Base-by-base conservation (phyloP, 345 rosid species). In the Eucalyptus lansdowneana region DNA sequence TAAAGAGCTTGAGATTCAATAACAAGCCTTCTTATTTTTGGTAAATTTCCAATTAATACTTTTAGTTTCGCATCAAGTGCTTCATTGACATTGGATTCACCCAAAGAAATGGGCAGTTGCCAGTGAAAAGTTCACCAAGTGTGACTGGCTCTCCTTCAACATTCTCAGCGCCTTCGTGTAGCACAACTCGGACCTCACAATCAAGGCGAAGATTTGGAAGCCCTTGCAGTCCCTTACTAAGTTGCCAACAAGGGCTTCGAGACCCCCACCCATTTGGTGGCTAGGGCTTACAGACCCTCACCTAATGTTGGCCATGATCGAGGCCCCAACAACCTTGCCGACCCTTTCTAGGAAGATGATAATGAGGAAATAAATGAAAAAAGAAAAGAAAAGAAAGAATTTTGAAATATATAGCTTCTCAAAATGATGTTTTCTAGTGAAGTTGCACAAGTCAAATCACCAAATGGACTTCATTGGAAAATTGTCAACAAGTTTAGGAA, bases 301-400 rank as follows among this genome's bases (percentile, higher is more conserved):
- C 29, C 29, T 56, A 11, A 22, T 25, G 29, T 22, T 56, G 62
- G 62, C 29, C 29, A 56, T 56, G 13, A 22, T 56, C 0, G 29
- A 56, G 62, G 29, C 13, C 62, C 29, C 14, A 0, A 56, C 29
- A 56, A 24, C 2, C 14, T 56, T 56, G 14, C 29, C 29, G 1
- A 24, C 62, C 29, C 62, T 56, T 56, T 56, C 6, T 56, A 24
- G 29, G 1, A 56, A 24, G 62, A 56, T 56, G 62, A 56, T 1
- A 56, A 56, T 56, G 62, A 22, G 0, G 62, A 56, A 56, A 56
- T 56, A 56, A 56, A 56, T 56, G 14, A 56, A 56, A 2, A 22
- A 24, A 9, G 11, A 22, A 56, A 24, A 56, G n/a, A 0, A 10
- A 56, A 10, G 0, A 56, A 9, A 56, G 3, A 56, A 56, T 8